Percentiles rank a stretch among this genome's conserved stretches.
phyloP scores from a whole-genome alignment of 345 rosid genomes.

The Nasturtium officinale region DNA sequence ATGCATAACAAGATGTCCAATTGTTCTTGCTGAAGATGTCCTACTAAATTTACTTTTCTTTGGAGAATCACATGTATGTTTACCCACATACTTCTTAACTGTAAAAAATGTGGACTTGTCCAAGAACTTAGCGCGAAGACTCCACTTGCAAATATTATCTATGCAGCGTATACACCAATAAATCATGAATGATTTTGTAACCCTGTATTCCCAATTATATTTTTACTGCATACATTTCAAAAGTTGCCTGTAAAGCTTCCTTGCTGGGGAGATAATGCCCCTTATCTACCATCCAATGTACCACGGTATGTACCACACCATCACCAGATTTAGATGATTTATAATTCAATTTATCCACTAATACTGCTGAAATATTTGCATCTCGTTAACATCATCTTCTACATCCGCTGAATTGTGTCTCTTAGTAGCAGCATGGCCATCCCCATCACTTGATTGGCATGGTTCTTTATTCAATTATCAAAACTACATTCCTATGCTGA shows the following conservation, averaged over 20 bases:
- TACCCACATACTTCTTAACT: too few relatives aligned
- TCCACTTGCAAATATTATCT: too few relatives aligned
- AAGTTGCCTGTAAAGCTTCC: neutral
- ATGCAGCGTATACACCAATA: neutral
- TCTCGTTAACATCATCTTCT: neutral
- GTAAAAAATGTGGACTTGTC: too few relatives aligned
- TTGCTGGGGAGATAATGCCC: neutral
- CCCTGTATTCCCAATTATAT: neutral
- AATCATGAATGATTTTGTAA: neutral
- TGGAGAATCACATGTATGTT: too few relatives aligned
- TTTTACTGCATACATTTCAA: neutral
- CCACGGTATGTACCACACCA: too few relatives aligned
- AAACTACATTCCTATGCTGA: too few relatives aligned
- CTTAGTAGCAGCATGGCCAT: neutral
- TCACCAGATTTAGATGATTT: too few relatives aligned
- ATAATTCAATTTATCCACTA: fast-evolving
- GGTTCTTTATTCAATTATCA: too few relatives aligned
- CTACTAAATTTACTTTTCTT: neutral
- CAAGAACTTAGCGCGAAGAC: too few relatives aligned
- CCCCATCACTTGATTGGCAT: too few relatives aligned
- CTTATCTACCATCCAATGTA: neutral
- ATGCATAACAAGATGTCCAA: neutral
- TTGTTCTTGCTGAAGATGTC: neutral
- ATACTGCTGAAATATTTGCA: too few relatives aligned
- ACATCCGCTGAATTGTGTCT: too few relatives aligned